Conservation (phyloP, 352 stramenopile species). For the Phytophthora aleatoria region DNA sequence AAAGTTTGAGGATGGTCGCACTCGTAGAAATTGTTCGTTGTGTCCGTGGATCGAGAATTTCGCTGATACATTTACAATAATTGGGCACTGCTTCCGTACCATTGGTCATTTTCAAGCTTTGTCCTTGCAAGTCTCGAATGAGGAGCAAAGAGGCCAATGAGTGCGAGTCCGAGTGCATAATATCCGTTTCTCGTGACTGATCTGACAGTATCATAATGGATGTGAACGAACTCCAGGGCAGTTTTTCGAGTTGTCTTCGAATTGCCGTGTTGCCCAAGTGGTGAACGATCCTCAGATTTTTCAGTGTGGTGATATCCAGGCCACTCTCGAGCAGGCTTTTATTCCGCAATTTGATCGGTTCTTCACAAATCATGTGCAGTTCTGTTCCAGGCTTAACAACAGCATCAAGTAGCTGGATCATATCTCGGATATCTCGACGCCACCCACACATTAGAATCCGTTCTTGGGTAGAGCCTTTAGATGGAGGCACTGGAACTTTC, state of each 20-base stretch:
- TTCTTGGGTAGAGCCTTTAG: slow-evolving; percentile 45
- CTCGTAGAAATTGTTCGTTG: slow-evolving; percentile 83
- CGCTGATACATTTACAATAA: slow-evolving; percentile 80
- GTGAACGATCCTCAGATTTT: slow-evolving; percentile 69
- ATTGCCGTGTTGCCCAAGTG: slow-evolving; percentile 83
- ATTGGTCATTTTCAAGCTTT: neutral
- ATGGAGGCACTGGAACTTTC: slow-evolving; percentile 26
- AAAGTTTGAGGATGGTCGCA: slow-evolving; percentile 70
- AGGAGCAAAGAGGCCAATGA: slow-evolving; percentile 84
- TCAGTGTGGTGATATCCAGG: slow-evolving; percentile 49
- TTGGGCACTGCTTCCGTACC: slow-evolving; percentile 15
- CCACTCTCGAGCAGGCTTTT: slow-evolving; percentile 68
- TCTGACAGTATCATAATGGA: slow-evolving; percentile 87
- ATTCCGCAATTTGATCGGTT: slow-evolving; percentile 64
- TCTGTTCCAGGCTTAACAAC: slow-evolving; percentile 66
- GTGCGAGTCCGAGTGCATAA: slow-evolving; percentile 88
- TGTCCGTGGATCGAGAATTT: slow-evolving; percentile 88
- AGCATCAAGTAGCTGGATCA: slow-evolving; percentile 84
- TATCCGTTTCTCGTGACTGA: slow-evolving; percentile 70
- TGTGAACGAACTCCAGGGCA: slow-evolving; percentile 75
- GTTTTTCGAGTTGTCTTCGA: slow-evolving; percentile 63
- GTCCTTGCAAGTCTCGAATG: slow-evolving; percentile 78
- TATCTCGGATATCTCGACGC: slow-evolving; percentile 90
- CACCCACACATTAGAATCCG: slow-evolving; percentile 88
- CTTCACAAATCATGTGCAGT: slow-evolving; percentile 84